phyloP scores from a whole-genome alignment of 2,329 filamentous ascomycete species.

The Alternaria rosae region DNA sequence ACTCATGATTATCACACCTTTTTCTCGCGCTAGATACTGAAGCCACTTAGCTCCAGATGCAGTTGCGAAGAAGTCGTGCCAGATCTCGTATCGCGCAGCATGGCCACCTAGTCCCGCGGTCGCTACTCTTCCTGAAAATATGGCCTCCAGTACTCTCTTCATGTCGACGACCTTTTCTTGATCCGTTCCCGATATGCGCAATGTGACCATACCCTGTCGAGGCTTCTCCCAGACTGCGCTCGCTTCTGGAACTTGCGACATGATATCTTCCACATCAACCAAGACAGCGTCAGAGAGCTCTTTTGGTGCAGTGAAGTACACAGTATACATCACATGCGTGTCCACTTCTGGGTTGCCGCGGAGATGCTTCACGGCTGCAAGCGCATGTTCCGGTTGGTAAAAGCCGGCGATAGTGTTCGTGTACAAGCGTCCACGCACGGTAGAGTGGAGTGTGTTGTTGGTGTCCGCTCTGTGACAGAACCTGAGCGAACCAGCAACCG shows the following conservation, averaged over 20 bases:
- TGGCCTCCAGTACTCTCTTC: conserved; percentile 9
- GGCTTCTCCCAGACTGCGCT: background rate
- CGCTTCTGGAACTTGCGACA: background rate
- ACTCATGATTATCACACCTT: conserved; percentile 2
- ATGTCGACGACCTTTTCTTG: conserved; percentile 1
- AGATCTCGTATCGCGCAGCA: conserved; percentile 7
- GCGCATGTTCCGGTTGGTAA: conserved; percentile 14
- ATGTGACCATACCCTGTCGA: conserved; percentile 5
- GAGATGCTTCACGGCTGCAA: conserved; percentile 4
- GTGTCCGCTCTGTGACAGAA: background rate
- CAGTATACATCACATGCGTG: conserved; percentile 3
- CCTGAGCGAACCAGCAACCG: conserved; percentile 3
- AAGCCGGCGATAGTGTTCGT: conserved; percentile 8
- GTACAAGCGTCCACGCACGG: background rate
- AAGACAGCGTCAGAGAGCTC: conserved; percentile 8
- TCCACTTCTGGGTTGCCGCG: background rate
- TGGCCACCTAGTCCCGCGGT: background rate
- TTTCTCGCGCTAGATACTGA: conserved; percentile 6
- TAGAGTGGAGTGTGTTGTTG: background rate
- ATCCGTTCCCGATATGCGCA: conserved; percentile 6
- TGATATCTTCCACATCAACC: conserved; percentile 1
- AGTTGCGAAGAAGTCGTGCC: conserved; percentile 16
- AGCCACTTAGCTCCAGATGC: conserved; percentile 2
- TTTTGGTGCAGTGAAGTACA: conserved; percentile 8
- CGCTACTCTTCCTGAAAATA: conserved; percentile 5